Base-by-base conservation (phyloP, 352 stramenopile species). In the Globisporangium paddicum region DNA sequence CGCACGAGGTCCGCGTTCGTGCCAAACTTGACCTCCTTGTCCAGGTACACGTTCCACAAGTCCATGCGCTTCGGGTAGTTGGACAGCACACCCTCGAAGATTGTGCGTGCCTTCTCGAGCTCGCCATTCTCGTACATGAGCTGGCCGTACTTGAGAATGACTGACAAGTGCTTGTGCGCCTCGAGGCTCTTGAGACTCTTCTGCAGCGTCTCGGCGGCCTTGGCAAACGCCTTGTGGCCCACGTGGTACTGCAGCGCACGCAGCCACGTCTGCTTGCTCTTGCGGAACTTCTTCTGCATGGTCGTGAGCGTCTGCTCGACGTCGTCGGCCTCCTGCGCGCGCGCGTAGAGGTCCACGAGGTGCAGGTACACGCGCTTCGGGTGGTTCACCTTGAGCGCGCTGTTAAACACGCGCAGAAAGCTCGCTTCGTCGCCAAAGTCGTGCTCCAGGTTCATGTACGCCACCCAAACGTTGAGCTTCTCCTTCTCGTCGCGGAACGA, bases 401-500 rank as follows among this genome's bases (percentile, higher is more conserved):
- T 84, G 38, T 97, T 93, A 47, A 98, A 94, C 19, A 97, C 88
- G 41, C 88, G 84, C 63, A 92, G 55, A 58, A 98, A 96, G 30
- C 77, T 96, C 30, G 76, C 86, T 34, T 94, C 82, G 50, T 91
- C 95, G 26, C 96, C 96, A 69, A 98, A 98, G 66, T 98, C 96
- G 58, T 98, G 83, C 71, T 99, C 96, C 54, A 99, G 77, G 57
- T 97, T 98, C 58, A 99, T 68, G 45, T 96, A 90, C 42, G 95
- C 96, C 30, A 97, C 86, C 95, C 94, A 99, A 11, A 98, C 93
- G 69, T 99, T 99, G 51, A 98, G 77, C 77, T 98, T 99, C 67
- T 99, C 95, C 59, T 95, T 90, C 67, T 98, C 95, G 58, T 98
- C 80, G 38, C 93, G 87, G 73, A 98, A 98, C 60, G 96, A 96